Percentiles rank a stretch among this genome's conserved stretches.
phyloP scores from a whole-genome alignment of 805 yeast genomes.

The Wickerhamomyces strasburgensis region DNA sequence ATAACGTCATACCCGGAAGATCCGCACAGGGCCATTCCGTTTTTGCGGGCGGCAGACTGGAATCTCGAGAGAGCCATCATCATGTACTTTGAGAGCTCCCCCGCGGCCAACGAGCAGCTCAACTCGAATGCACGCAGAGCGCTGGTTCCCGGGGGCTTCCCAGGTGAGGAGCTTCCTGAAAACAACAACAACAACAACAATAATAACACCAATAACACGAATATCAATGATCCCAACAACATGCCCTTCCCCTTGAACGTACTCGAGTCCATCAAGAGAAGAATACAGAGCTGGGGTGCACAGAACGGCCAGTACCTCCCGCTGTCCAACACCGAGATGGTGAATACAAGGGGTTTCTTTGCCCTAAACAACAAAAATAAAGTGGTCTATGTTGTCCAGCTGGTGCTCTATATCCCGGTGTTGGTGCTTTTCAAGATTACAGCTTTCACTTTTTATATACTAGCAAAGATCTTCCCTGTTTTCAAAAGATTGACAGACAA shows the following conservation, averaged over 20 bases:
- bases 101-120: slow-evolving; percentile 22
- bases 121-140: slow-evolving; percentile 14
- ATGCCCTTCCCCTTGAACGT: slow-evolving; percentile 16
- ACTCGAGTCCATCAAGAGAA: slow-evolving; percentile 24
- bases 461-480: slow-evolving; percentile 32
- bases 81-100: slow-evolving; percentile 20
- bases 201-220: slow-evolving; percentile 14
- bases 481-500: slow-evolving; percentile 31
- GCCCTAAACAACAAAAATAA: slow-evolving; percentile 24
- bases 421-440: slow-evolving; percentile 27
- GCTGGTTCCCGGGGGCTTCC: slow-evolving; percentile 18
- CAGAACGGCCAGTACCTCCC: slow-evolving; percentile 23
- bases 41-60: slow-evolving; percentile 30
- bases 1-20: slow-evolving; percentile 18
- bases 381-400: slow-evolving; percentile 24
- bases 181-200: slow-evolving; percentile 1
- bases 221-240: slow-evolving; percentile 1
- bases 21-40: slow-evolving; percentile 20
- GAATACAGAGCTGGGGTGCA: slow-evolving; percentile 18
- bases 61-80: slow-evolving; percentile 32
- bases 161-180: slow-evolving; percentile 11
- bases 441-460: slow-evolving; percentile 21
- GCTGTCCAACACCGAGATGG: slow-evolving; percentile 21
- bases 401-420: slow-evolving; percentile 31
- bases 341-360: slow-evolving; percentile 5